Evolutionary conservation across 139 green algal genomes (phyloP).

Genomic region (Chlamydomonas incerta): DNA sequence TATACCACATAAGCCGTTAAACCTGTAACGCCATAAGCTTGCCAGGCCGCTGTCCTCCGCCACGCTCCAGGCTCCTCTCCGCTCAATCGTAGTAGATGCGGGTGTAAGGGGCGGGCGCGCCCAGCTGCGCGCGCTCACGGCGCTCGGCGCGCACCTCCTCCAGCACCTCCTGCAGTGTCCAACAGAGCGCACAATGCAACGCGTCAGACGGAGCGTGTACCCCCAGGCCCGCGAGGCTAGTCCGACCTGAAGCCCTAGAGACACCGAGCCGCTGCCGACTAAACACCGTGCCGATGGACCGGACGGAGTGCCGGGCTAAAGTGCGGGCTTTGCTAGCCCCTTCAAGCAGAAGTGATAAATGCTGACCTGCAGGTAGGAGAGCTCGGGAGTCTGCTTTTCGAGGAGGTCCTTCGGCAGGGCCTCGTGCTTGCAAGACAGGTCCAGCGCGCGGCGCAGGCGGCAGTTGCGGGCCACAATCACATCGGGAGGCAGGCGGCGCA

Average conservation of each 20-base stretch:
- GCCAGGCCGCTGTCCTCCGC: not conserved
- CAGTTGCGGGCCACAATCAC: constrained; percentile 91
- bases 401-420: constrained; percentile 89
- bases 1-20: too few relatives aligned
- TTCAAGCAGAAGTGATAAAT: not conserved
- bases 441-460: constrained; percentile 93
- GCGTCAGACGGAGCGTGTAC: not conserved
- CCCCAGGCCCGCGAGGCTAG: too few relatives aligned
- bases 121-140: constrained; percentile 63
- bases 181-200: not conserved
- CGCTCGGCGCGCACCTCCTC: constrained; percentile 64
- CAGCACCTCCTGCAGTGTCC: constrained; percentile 53
- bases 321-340: not conserved
- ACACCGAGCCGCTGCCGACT: too few relatives aligned
- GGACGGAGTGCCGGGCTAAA: not conserved
- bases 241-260: too few relatives aligned
- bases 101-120: constrained; percentile 58
- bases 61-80: not conserved
- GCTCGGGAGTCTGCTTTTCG: constrained; percentile 92
- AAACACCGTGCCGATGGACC: not conserved
- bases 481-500: constrained; percentile 90
- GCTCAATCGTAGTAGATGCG: constrained; percentile 54
- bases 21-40: too few relatives aligned
- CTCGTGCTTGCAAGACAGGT: constrained; percentile 94
- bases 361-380: constrained; percentile 85